Conservation (phyloP, 75 land plant genomes). For the Larix kaempferi region DNA sequence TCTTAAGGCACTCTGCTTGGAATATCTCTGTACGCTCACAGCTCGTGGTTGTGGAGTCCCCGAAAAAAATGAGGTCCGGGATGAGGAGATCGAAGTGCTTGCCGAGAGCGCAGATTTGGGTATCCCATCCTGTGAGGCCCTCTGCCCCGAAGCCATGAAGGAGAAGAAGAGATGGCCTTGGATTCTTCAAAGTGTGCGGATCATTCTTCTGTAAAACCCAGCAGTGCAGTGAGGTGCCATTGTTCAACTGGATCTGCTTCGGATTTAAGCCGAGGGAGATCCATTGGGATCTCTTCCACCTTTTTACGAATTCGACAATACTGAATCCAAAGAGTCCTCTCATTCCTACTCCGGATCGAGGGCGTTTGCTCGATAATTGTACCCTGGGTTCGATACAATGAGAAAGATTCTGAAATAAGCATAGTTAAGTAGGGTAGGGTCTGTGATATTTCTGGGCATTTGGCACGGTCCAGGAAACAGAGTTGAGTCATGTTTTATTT, state of each 20-base stretch:
- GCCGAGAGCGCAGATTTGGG: conserved; percentile 25
- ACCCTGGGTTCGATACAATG: no score
- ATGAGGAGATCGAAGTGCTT: conserved; percentile 45
- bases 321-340: background rate
- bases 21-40: conserved; percentile 47
- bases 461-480: no score
- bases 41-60: conserved; percentile 47
- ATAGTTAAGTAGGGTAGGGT: no score
- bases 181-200: background rate
- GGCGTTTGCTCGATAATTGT: no score
- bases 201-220: conserved; percentile 21
- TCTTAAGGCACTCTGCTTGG: conserved; percentile 62
- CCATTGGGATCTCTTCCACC: background rate
- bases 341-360: no score
- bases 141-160: conserved; percentile 74
- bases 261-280: conserved; percentile 46
- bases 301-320: background rate
- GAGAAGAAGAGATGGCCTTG: conserved; percentile 40
- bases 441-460: no score
- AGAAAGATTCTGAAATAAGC: no score
- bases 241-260: conserved; percentile 26
- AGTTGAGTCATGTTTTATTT: no score
- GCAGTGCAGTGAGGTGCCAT: conserved; percentile 56
- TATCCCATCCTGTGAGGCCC: conserved; percentile 57
- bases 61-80: conserved; percentile 78